These are phyloP conservation scores for Volvariella surrecta DNA, from an alignment of 1,284 basidiomycete species.

Conservation along the genomic window DNA sequence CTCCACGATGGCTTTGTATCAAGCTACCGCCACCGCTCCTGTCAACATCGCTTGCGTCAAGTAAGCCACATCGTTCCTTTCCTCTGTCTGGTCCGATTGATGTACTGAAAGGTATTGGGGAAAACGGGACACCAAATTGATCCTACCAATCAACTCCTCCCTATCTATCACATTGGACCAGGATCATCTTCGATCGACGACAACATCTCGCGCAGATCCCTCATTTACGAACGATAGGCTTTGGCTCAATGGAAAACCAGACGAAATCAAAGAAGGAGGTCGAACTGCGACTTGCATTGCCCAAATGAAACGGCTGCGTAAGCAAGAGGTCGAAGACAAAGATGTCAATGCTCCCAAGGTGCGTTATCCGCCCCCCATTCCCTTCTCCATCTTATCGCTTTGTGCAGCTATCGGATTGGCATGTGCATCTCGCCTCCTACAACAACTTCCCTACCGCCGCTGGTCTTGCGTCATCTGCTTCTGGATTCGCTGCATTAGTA, in stretches of 20 bases:
- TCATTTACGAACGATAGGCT: conserved; percentile 73
- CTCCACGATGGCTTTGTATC: conserved; percentile 38
- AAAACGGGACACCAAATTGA: conserved; percentile 92
- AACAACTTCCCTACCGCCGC: conserved; percentile 99
- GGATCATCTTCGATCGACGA: conserved; percentile 92
- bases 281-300: conserved; percentile 81
- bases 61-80: conserved; percentile 33
- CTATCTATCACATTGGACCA: conserved; percentile 96
- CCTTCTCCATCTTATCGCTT: not conserved
- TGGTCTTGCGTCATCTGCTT: conserved; percentile 94
- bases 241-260: conserved; percentile 93
- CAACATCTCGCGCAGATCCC: conserved; percentile 82
- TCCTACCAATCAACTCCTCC: conserved; percentile 96
- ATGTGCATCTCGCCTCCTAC: conserved; percentile 85
- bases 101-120: conserved; percentile 83
- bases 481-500: conserved; percentile 94
- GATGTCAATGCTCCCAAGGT: conserved; percentile 62
- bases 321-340: conserved; percentile 63
- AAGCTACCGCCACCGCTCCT: conserved; percentile 88
- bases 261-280: conserved; percentile 78
- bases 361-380: no score
- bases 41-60: conserved; percentile 98
- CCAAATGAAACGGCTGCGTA: conserved; percentile 79
- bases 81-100: conserved; percentile 10
- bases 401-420: conserved; percentile 59